Conservation (phyloP, 352 stramenopile species). For the Plasmopara viticola region DNA sequence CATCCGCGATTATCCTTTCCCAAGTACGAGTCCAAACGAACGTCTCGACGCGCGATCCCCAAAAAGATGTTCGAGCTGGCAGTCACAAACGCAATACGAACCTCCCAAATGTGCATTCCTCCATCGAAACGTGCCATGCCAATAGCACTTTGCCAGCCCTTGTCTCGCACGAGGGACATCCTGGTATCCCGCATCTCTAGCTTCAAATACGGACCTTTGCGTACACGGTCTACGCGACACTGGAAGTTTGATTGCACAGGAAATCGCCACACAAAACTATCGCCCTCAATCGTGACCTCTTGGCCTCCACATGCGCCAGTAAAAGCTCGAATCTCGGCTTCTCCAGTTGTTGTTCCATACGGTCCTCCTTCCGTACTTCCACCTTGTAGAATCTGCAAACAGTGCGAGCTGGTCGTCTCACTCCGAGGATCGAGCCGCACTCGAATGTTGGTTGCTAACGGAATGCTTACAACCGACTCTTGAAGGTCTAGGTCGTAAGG, state of each 20-base stretch:
- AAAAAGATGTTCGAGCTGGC: slow-evolving; percentile 89
- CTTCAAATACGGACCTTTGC: slow-evolving; percentile 84
- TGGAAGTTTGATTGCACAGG: slow-evolving; percentile 87
- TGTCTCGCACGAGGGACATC: slow-evolving; percentile 78
- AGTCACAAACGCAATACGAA: slow-evolving; percentile 80
- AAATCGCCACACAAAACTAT: slow-evolving; percentile 85
- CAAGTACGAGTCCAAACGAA: slow-evolving; percentile 84
- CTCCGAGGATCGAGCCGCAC: slow-evolving; percentile 70
- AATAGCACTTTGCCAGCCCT: slow-evolving; percentile 85
- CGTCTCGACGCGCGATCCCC: slow-evolving; percentile 75
- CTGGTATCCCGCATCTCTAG: slow-evolving; percentile 83
- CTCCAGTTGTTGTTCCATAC: slow-evolving; percentile 45
- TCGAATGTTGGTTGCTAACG: slow-evolving; percentile 76
- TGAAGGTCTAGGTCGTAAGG: slow-evolving; percentile 80
- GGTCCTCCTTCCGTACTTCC: slow-evolving; percentile 21
- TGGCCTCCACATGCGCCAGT: slow-evolving; percentile 74
- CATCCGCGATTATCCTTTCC: slow-evolving; percentile 89
- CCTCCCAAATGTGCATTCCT: slow-evolving; percentile 85
- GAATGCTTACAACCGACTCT: slow-evolving; percentile 74
- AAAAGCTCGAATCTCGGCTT: slow-evolving; percentile 82
- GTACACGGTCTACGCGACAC: slow-evolving; percentile 76
- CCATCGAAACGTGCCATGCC: slow-evolving; percentile 82
- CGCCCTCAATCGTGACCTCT: slow-evolving; percentile 80
- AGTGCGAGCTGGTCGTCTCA: slow-evolving; percentile 82
- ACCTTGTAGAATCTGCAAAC: slow-evolving; percentile 81